phyloP scores from a whole-genome alignment of 2,329 filamentous ascomycete genomes.

The Aplosporella prunicola region DNA sequence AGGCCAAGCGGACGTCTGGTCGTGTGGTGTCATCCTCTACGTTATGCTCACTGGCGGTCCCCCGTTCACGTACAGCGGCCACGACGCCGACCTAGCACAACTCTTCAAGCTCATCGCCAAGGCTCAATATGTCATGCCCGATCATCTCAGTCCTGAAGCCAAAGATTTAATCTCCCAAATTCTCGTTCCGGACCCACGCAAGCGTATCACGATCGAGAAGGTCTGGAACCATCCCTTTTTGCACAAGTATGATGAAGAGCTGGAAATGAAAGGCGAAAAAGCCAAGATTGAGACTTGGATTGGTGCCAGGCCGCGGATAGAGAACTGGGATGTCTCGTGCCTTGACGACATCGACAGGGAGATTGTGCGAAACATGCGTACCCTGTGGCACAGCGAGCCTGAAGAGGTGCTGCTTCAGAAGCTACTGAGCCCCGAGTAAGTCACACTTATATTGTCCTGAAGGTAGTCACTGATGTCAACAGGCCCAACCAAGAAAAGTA shows the following conservation, averaged over 20 bases:
- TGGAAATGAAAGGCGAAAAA: no score
- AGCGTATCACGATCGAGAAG: slow-evolving; percentile 67
- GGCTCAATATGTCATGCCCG: slow-evolving; percentile 40
- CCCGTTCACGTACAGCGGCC: slow-evolving; percentile 55
- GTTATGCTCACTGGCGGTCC: slow-evolving; percentile 75
- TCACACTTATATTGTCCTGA: no score
- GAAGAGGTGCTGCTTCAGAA: slow-evolving; percentile 62
- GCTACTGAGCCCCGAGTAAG: slow-evolving; percentile 44
- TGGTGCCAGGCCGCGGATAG: slow-evolving; percentile 46
- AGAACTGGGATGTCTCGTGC: slow-evolving; percentile 53
- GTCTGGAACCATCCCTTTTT: slow-evolving; percentile 87
- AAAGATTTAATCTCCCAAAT: slow-evolving; percentile 71
- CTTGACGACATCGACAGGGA: slow-evolving; percentile 67
- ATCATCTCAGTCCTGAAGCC: slow-evolving; percentile 53
- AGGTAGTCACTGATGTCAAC: background rate
- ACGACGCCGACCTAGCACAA: slow-evolving; percentile 46
- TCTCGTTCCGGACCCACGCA: slow-evolving; percentile 65
- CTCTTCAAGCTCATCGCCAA: slow-evolving; percentile 52
- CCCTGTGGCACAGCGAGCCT: slow-evolving; percentile 80
- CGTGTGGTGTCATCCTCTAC: slow-evolving; percentile 66
- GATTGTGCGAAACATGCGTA: slow-evolving; percentile 74
- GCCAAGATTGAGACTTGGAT: slow-evolving; percentile 42
- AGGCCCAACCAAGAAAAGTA: slow-evolving; percentile 84
- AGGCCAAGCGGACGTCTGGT: slow-evolving; percentile 88
- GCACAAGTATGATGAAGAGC: slow-evolving; percentile 61